phyloP scores from a whole-genome alignment of 768 basidiomycete genomes.

The Royoungia palumana region DNA sequence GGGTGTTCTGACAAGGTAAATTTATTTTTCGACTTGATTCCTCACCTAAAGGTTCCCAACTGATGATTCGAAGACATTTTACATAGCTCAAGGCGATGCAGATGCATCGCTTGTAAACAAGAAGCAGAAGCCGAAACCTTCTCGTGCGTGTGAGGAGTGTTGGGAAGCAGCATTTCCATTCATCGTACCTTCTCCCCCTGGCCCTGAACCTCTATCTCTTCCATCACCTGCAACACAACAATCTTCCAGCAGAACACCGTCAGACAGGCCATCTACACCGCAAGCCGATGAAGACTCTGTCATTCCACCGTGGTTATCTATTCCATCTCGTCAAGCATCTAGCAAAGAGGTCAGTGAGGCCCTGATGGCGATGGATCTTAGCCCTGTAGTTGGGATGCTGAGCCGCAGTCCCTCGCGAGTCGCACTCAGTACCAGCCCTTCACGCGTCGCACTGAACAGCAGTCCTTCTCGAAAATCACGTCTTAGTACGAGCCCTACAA shows the following conservation, averaged over 20 bases:
- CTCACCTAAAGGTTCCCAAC: not conserved
- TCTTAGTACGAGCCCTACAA: conserved; percentile 22
- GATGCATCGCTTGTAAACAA: conserved; percentile 40
- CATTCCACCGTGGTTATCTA: conserved; percentile 32
- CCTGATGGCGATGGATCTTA: conserved; percentile 41
- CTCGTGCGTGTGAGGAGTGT: conserved; percentile 82
- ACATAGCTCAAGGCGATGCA: conserved; percentile 45
- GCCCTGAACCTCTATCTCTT: conserved; percentile 6
- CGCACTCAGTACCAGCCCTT: conserved; percentile 21
- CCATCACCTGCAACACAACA: conserved; percentile 6
- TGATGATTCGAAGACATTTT: conserved; percentile 63
- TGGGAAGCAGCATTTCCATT: conserved; percentile 84
- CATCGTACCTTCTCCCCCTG: not conserved
- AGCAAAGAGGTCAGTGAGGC: conserved; percentile 24
- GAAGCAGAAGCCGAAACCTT: conserved; percentile 54
- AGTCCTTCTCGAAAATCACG: conserved; percentile 25
- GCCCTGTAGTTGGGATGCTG: conserved; percentile 4
- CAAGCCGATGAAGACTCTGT: conserved; percentile 9
- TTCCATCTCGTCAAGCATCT: conserved; percentile 19
- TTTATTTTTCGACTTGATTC: not conserved
- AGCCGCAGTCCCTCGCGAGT: conserved; percentile 26
- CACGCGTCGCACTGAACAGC: conserved; percentile 14
- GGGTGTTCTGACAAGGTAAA: conserved; percentile 74
- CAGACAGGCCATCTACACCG: conserved; percentile 21
- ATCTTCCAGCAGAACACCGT: conserved; percentile 8